Percentiles rank a stretch among this genome's conserved stretches.
phyloP scores from a whole-genome alignment of 371 early-diverging fungal genomes.

The Rhizopus microsporus region DNA sequence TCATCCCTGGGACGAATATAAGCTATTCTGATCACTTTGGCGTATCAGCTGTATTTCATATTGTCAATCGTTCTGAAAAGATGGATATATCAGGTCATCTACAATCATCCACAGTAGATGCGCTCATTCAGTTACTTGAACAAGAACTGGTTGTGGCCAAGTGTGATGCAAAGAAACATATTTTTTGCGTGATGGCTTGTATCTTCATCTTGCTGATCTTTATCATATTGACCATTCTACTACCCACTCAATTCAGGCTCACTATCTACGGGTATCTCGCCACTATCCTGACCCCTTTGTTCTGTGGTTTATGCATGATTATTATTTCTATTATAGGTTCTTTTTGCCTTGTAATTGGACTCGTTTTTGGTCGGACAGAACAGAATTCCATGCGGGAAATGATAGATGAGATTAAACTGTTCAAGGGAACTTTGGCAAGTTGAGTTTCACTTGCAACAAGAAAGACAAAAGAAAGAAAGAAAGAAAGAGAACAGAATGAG shows the following conservation, averaged over 20 bases:
- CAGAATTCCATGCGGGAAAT: constrained; percentile 21
- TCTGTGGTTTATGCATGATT: constrained; percentile 15
- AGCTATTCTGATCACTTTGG: constrained; percentile 58
- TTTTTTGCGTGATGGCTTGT: not conserved
- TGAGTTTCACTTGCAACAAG: too few relatives aligned
- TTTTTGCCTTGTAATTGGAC: constrained; percentile 25
- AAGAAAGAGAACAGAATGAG: too few relatives aligned
- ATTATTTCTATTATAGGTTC: constrained; percentile 1
- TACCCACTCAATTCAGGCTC: constrained; percentile 10
- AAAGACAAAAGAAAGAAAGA: too few relatives aligned
- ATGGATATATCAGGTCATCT: constrained; percentile 2
- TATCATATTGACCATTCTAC: constrained; percentile 3
- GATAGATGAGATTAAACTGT: constrained; percentile 18
- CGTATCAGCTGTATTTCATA: constrained; percentile 24
- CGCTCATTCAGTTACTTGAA: constrained; percentile 4
- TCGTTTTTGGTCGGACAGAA: constrained; percentile 32
- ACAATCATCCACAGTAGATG: not conserved
- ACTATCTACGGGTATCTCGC: not conserved
- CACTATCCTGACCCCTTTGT: constrained; percentile 10
- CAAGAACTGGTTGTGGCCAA: constrained; percentile 1
- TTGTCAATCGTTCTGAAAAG: not conserved
- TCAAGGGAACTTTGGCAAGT: too few relatives aligned
- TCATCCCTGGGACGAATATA: constrained; percentile 27
- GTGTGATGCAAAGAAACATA: not conserved
- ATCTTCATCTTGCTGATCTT: constrained; percentile 1